phyloP scores from a whole-genome alignment of 2,329 filamentous ascomycete genomes.

The Ophiosphaerella korrae region DNA sequence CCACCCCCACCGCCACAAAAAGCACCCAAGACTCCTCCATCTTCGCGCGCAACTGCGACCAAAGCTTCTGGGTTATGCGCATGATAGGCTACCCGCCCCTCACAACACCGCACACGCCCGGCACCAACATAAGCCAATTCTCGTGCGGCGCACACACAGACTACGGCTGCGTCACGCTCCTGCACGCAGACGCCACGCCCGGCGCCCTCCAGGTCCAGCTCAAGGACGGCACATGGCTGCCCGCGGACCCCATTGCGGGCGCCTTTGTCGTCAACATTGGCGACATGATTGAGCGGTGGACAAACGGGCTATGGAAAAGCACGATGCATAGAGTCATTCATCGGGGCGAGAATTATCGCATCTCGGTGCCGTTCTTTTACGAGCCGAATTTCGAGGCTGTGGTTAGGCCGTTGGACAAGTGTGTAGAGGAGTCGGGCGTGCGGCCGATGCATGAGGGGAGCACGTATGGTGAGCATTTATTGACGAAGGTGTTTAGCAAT shows the following conservation, averaged over 20 bases:
- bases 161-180: slow-evolving; percentile 55
- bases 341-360: slow-evolving; percentile 43
- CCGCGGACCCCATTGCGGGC: slow-evolving; percentile 51
- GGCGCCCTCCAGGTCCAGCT: slow-evolving; percentile 51
- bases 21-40: slow-evolving; percentile 32
- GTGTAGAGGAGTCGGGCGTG: slow-evolving; percentile 43
- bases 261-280: slow-evolving; percentile 57
- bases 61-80: slow-evolving; percentile 49
- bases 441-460: slow-evolving; percentile 36
- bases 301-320: slow-evolving; percentile 50
- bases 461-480: slow-evolving; percentile 51
- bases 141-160: slow-evolving; percentile 53
- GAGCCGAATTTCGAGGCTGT: slow-evolving; percentile 52
- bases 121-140: slow-evolving; percentile 31
- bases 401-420: slow-evolving; percentile 46
- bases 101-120: background rate
- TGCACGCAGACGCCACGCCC: slow-evolving; percentile 52
- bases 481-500: slow-evolving; percentile 51
- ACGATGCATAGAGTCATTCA: slow-evolving; percentile 56
- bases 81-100: slow-evolving; percentile 49
- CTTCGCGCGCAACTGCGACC: slow-evolving; percentile 39
- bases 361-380: slow-evolving; percentile 57
- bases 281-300: slow-evolving; percentile 56
- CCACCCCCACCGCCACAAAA: background rate
- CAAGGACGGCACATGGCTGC: slow-evolving; percentile 52